Percentiles rank a stretch among this genome's conserved stretches.
Evolutionary conservation across 768 basidiomycete genomes (phyloP).

Genomic region (Agaricus bisporus): DNA sequence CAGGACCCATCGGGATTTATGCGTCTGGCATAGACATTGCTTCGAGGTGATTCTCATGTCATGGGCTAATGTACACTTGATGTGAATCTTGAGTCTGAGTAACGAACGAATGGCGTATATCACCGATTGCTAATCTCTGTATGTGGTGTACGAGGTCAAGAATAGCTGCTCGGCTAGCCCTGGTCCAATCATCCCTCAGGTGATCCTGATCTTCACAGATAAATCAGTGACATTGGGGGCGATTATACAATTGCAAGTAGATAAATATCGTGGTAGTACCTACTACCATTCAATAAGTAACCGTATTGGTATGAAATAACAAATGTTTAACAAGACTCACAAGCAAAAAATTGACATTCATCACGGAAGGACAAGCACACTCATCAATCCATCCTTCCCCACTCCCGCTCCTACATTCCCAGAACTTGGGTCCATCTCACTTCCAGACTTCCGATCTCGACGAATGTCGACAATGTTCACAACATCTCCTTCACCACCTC

Average conservation of each 20-base stretch:
- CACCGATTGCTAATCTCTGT: too few relatives aligned
- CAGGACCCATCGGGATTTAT: conserved; percentile 52
- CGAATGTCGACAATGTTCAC: conserved; percentile 52
- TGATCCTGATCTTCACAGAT: too few relatives aligned
- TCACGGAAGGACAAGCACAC: conserved; percentile 32
- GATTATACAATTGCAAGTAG: too few relatives aligned
- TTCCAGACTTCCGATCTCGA: conserved; percentile 24
- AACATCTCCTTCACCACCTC: conserved; percentile 39
- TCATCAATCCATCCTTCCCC: conserved; percentile 9
- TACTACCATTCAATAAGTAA: too few relatives aligned
- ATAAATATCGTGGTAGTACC: too few relatives aligned
- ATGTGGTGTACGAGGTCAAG: too few relatives aligned
- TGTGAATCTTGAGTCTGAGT: neutral
- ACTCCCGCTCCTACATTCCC: neutral
- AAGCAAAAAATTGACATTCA: neutral
- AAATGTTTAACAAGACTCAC: neutral
- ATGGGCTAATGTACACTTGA: neutral
- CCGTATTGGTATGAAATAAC: too few relatives aligned
- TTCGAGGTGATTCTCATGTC: neutral
- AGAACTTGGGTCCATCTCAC: neutral
- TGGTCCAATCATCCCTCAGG: too few relatives aligned
- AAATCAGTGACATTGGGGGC: too few relatives aligned
- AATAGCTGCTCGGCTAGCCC: too few relatives aligned
- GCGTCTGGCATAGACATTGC: conserved; percentile 35
- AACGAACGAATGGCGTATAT: too few relatives aligned